Conservation (phyloP, 2,329 filamentous ascomycete genomes). For the Raffaelea deltoideospora region DNA sequence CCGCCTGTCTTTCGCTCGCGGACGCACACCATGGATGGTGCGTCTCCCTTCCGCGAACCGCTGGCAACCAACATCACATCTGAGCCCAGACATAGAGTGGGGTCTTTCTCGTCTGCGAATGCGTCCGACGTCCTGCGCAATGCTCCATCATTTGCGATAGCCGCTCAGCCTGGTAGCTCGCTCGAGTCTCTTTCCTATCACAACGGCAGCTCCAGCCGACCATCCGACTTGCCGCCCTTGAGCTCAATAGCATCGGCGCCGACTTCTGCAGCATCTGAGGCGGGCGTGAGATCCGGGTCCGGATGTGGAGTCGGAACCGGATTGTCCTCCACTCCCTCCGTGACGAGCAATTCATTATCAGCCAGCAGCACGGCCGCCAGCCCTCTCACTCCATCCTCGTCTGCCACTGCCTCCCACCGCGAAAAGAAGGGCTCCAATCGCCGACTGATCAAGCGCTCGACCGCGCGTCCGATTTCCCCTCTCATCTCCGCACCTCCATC, state of each 20-base stretch:
- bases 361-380: not conserved
- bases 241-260: not conserved
- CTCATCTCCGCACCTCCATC: constrained; percentile 37
- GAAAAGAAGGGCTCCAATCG: constrained; percentile 32
- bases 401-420: not conserved
- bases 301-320: no score
- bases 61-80: constrained; percentile 18
- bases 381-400: not conserved
- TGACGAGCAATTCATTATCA: not conserved
- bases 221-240: no score
- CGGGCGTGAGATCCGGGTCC: no score
- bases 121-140: constrained; percentile 29
- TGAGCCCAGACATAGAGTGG: constrained; percentile 48
- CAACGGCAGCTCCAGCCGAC: constrained; percentile 17
- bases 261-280: not conserved
- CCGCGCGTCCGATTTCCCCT: constrained; percentile 43
- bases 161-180: constrained; percentile 22
- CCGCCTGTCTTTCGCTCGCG: constrained; percentile 30
- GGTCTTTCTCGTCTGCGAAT: constrained; percentile 52
- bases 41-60: constrained; percentile 28
- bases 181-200: constrained; percentile 28
- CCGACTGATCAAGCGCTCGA: constrained; percentile 39
- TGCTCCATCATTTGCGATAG: constrained; percentile 21
- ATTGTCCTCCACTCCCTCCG: not conserved
- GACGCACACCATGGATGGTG: constrained; percentile 43